Evolutionary conservation across 306 rosid species (phyloP), one percentile per base, ranked within the genome.

Genomic region (Castanea sativa): DNA sequence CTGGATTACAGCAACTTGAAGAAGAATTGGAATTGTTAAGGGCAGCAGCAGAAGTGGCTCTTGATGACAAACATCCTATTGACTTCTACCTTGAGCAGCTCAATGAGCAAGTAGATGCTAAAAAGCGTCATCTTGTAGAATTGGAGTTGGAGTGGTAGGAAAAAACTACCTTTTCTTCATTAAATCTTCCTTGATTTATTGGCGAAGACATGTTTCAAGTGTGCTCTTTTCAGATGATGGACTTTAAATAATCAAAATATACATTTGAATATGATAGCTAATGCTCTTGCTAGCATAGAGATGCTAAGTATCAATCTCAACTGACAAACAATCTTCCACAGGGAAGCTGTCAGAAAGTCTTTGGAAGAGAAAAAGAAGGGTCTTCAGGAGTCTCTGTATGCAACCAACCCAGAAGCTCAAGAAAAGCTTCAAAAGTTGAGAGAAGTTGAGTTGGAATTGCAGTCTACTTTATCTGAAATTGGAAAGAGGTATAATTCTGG

Each of bases 321-420:
- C 51, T 77, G 35, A 33, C 55, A 70, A 73, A 58, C 57, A 13
- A 76, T 76, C 59, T 82, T 65, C 79, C 51, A 6, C 90, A 95
- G 99, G 99, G 92, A 88, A 71, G 83, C 78, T 74, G 82, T 77
- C 71, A 88, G 82, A 84, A 86, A 82, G 85, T 83, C 83, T 59
- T 78, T 90, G 88, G 97, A 89, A 88, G 91, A 85, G 88, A 92
- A 82, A 81, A 93, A 81, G 85, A 79, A 45, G 79, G 80, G 61
- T 88, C 94, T 93, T 73, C 86, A 86, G 86, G 90, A 87, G 58
- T 82, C 87, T 75, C 79, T 95, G 4, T 93, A 72, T 86, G 88
- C 86, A 74, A 80, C 81, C 59, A 79, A 45, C 78, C 93, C 89
- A 35, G 88, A 80, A 78, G 84, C 91, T 72, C 76, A 61, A 67